Conservation (phyloP, 306 rosid genomes). For the Pyrus betulifolia region DNA sequence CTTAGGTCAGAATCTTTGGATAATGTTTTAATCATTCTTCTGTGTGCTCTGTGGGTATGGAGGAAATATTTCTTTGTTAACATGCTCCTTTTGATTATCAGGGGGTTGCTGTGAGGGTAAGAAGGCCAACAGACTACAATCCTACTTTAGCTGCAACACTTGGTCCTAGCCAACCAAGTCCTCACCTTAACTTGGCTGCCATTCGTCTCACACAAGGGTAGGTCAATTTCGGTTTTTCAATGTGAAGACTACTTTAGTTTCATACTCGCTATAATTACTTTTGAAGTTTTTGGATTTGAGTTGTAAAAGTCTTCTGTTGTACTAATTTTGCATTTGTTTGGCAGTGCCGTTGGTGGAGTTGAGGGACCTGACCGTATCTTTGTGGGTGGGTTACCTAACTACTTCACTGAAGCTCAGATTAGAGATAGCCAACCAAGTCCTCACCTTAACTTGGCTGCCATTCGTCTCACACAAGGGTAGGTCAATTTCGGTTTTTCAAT, state of each 20-base stretch:
- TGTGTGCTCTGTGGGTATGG: neutral
- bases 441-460: slow-evolving; percentile 63
- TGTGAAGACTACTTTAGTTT: neutral
- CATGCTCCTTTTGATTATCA: slow-evolving; percentile 23
- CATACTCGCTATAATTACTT: neutral
- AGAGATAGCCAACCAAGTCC: slow-evolving; percentile 73
- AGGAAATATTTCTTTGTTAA: neutral
- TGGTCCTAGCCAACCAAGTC: slow-evolving; percentile 80
- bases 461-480: slow-evolving; percentile 63
- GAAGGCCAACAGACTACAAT: slow-evolving; percentile 36
- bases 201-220: slow-evolving; percentile 65
- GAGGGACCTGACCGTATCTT: slow-evolving; percentile 83
- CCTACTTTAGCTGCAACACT: slow-evolving; percentile 48
- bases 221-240: slow-evolving; percentile 1
- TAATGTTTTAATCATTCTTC: neutral
- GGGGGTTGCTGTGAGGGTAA: slow-evolving; percentile 85
- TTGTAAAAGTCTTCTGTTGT: slow-evolving; percentile 9
- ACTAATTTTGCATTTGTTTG: slow-evolving; percentile 23
- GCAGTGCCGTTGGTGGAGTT: slow-evolving; percentile 51
- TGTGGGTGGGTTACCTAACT: slow-evolving; percentile 80
- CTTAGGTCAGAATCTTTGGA: neutral
- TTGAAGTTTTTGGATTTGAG: neutral
- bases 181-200: slow-evolving; percentile 66
- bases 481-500: neutral
- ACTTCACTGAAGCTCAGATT: slow-evolving; percentile 71